Conservation (phyloP, 352 stramenopile genomes). For the Phytophthora meadii region DNA sequence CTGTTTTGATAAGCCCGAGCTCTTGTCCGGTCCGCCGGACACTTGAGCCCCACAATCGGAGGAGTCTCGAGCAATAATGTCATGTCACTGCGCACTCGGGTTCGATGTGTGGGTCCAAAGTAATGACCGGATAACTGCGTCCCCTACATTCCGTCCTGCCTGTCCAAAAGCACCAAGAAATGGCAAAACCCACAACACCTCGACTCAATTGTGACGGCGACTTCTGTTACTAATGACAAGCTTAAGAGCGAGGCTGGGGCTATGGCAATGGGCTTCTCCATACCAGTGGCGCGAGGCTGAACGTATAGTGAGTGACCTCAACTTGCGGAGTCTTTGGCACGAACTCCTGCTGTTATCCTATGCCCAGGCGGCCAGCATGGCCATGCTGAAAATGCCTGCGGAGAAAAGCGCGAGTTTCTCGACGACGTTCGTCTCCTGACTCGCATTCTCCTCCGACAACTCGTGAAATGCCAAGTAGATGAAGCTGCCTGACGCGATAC, state of each 20-base stretch:
- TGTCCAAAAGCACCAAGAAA: constrained; percentile 20
- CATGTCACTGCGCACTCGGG: constrained; percentile 22
- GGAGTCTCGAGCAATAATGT: constrained; percentile 1
- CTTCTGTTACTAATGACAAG: constrained; percentile 20
- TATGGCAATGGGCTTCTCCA: constrained; percentile 6
- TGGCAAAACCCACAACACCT: constrained; percentile 8
- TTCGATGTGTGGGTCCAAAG: constrained; percentile 8
- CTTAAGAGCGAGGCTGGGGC: background rate
- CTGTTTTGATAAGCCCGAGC: constrained; percentile 8
- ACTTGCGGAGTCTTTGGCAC: constrained; percentile 5
- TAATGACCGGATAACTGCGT: constrained; percentile 15
- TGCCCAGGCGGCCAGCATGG: constrained; percentile 54
- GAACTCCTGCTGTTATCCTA: constrained; percentile 27
- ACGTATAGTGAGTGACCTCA: constrained; percentile 4
- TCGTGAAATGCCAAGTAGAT: constrained; percentile 79
- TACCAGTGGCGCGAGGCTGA: constrained; percentile 16
- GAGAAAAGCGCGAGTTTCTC: constrained; percentile 68
- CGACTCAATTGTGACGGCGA: constrained; percentile 1
- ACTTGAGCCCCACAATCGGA: constrained; percentile 10
- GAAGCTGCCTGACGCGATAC: constrained; percentile 66
- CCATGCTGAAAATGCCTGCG: constrained; percentile 56
- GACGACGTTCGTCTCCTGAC: constrained; percentile 40
- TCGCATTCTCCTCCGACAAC: constrained; percentile 60
- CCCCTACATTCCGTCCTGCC: constrained; percentile 4
- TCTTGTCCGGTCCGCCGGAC: constrained; percentile 24